Percentiles rank a stretch among this genome's conserved stretches.
Evolutionary conservation across 2,329 filamentous ascomycete species (phyloP).

Genomic region (Stemphylium lycopersici): DNA sequence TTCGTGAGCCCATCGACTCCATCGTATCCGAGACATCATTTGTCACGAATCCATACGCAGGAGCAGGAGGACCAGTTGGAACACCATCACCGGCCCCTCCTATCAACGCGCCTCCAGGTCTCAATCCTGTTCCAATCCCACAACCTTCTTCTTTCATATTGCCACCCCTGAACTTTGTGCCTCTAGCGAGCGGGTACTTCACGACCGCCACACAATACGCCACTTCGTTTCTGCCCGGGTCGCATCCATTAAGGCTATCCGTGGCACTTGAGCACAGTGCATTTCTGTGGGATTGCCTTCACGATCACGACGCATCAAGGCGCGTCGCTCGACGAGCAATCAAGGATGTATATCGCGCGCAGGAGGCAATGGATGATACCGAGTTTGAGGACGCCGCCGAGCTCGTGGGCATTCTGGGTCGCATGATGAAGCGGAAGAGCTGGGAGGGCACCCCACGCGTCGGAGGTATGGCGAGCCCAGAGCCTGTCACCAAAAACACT

Average conservation of each 20-base stretch:
- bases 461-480: conserved; percentile 39
- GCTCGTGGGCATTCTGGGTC: conserved; percentile 82
- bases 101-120: conserved; percentile 53
- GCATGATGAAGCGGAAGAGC: conserved; percentile 77
- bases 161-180: conserved; percentile 79
- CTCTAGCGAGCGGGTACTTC: conserved; percentile 81
- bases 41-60: conserved; percentile 57
- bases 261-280: conserved; percentile 92
- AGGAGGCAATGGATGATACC: conserved; percentile 92
- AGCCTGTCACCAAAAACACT: conserved; percentile 25
- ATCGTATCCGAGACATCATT: conserved; percentile 59
- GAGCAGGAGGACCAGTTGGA: conserved; percentile 44
- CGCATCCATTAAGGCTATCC: conserved; percentile 85
- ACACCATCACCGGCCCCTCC: conserved; percentile 52
- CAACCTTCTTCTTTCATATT: conserved; percentile 74
- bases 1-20: conserved; percentile 57
- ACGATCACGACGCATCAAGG: conserved; percentile 78
- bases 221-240: conserved; percentile 78
- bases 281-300: conserved; percentile 90
- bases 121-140: conserved; percentile 50
- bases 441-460: conserved; percentile 48
- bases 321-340: conserved; percentile 82
- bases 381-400: conserved; percentile 93
- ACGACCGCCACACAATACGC: conserved; percentile 76
- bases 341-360: conserved; percentile 86